These are phyloP conservation scores for Penicillium sclerotigenum DNA, from an alignment of 2,329 filamentous ascomycete genomes.

Conservation along the genomic window DNA sequence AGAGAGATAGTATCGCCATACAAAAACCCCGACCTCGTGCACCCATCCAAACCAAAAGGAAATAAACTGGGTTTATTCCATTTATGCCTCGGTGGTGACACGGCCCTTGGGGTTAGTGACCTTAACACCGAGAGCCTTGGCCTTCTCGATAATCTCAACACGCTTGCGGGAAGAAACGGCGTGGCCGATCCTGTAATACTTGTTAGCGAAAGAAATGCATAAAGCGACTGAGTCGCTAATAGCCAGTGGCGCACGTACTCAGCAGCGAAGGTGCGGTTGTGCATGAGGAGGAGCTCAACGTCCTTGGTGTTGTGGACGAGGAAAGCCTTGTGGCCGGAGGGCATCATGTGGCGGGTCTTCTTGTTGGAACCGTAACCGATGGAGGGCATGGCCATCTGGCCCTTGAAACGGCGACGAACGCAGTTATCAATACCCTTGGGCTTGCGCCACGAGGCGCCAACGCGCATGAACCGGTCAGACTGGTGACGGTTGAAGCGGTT, in stretches of 20 bases:
- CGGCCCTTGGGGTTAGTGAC: constrained; percentile 99
- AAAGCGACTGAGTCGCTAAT: background rate
- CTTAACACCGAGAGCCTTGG: constrained; percentile 98
- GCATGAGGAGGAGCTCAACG: constrained; percentile 97
- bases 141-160: constrained; percentile 94
- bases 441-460: constrained; percentile 92
- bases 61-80: constrained; percentile 49
- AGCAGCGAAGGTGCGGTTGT: constrained; percentile 98
- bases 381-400: constrained; percentile 94
- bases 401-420: constrained; percentile 95
- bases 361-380: constrained; percentile 99
- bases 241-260: constrained; percentile 65
- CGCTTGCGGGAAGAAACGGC: constrained; percentile 98
- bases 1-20: constrained; percentile 28
- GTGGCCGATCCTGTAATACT: constrained; percentile 75
- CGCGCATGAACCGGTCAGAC: constrained; percentile 93
- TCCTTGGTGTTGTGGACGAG: constrained; percentile 96
- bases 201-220: constrained; percentile 8
- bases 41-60: constrained; percentile 22
- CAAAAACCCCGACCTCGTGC: constrained; percentile 28
- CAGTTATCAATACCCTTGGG: constrained; percentile 99
- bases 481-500: constrained; percentile 97
- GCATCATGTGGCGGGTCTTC: constrained; percentile 99
- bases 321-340: constrained; percentile 99
- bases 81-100: constrained; percentile 85